Conservation (phyloP, 2,329 filamentous ascomycete species). For the Myriosclerotinia scirpicola region DNA sequence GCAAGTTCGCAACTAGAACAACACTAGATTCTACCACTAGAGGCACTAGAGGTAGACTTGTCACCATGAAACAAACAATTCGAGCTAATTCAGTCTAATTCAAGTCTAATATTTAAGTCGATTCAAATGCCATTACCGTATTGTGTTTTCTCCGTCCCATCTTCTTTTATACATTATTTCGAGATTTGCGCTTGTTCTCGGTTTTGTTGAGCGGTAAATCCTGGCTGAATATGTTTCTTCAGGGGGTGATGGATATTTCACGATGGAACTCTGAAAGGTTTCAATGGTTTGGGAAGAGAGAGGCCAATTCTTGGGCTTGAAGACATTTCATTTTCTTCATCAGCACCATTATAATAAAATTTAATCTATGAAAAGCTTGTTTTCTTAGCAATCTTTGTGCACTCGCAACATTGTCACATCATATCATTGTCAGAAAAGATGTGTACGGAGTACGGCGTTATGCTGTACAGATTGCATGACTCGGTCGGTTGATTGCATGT, state of each 20-base stretch:
- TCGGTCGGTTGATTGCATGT: constrained; percentile 27
- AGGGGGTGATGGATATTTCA: background rate
- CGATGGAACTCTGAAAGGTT: constrained; percentile 11
- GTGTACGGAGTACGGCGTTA: constrained; percentile 15
- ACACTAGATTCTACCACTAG: background rate
- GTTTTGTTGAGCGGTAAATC: constrained; percentile 18
- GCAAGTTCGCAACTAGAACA: constrained; percentile 15
- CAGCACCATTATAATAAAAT: background rate
- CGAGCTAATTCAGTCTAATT: background rate
- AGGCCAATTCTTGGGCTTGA: background rate
- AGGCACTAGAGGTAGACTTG: background rate
- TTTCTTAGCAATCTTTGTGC: background rate
- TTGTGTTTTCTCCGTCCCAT: constrained; percentile 9
- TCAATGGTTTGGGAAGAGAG: background rate
- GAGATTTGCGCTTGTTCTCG: constrained; percentile 14
- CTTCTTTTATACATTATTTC: constrained; percentile 12
- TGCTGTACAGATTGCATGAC: constrained; percentile 23
- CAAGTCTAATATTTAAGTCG: background rate
- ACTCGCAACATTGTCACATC: constrained; percentile 16
- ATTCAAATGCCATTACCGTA: constrained; percentile 11
- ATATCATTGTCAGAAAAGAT: constrained; percentile 9
- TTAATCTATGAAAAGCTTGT: background rate
- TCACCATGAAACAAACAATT: constrained; percentile 5
- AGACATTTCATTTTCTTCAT: background rate
- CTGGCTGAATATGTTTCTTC: constrained; percentile 7